These are phyloP conservation scores for Zarea fungicola DNA, from an alignment of 2,329 filamentous ascomycete genomes.

Conservation along the genomic window DNA sequence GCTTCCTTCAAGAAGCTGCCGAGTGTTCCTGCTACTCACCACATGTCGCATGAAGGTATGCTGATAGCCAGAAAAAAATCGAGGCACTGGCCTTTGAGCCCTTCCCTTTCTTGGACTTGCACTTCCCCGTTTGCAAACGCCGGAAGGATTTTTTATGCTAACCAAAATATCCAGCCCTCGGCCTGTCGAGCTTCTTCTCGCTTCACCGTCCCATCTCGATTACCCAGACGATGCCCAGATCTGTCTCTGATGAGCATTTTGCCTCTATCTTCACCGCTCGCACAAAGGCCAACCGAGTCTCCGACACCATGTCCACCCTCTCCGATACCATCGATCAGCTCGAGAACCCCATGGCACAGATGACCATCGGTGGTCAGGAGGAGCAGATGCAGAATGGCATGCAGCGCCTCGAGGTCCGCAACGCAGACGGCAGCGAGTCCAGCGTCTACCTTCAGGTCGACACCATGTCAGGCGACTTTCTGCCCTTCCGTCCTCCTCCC, in stretches of 20 bases:
- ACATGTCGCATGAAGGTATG: constrained; percentile 63
- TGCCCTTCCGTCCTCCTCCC: constrained; percentile 82
- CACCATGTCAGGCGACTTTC: constrained; percentile 63
- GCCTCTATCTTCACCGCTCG: constrained; percentile 72
- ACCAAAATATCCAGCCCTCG: constrained; percentile 59
- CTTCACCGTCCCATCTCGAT: constrained; percentile 92
- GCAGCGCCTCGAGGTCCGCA: constrained; percentile 48
- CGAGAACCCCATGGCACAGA: constrained; percentile 51
- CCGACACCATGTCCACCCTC: constrained; percentile 63
- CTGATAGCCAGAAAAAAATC: constrained; percentile 12
- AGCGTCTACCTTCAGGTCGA: constrained; percentile 63
- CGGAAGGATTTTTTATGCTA: constrained; percentile 12
- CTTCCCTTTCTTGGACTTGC: too few relatives aligned
- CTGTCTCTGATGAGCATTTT: constrained; percentile 69
- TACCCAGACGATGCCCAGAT: constrained; percentile 70
- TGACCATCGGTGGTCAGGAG: constrained; percentile 40
- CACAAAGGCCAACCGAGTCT: constrained; percentile 44
- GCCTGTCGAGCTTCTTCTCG: constrained; percentile 89
- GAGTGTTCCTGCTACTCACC: constrained; percentile 68
- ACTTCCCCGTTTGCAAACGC: neutral
- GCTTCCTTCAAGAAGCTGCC: constrained; percentile 55
- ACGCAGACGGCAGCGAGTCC: constrained; percentile 51
- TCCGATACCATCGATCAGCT: constrained; percentile 54
- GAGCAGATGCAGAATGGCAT: constrained; percentile 41
- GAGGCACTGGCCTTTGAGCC: neutral